These are phyloP conservation scores for Suhomyces chickasaworum DNA, from an alignment of 1,139 yeast species.

Conservation along the genomic window DNA sequence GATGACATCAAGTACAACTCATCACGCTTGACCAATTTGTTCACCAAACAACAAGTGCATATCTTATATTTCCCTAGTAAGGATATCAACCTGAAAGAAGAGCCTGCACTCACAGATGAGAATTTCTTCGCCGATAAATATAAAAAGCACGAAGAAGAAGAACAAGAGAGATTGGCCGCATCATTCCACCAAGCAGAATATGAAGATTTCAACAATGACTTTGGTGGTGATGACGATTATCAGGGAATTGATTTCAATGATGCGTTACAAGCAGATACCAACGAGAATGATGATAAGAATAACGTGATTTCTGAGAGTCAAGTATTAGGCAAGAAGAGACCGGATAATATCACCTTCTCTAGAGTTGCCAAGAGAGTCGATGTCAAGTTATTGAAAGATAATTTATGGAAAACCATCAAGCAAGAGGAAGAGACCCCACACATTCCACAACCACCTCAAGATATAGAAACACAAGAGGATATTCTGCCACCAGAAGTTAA, in stretches of 20 bases:
- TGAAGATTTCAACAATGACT: conserved; percentile 45
- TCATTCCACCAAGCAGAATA: conserved; percentile 50
- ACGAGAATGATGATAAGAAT: conserved; percentile 18
- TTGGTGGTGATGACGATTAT: conserved; percentile 40
- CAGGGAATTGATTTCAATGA: conserved; percentile 51
- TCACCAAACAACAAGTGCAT: conserved; percentile 62
- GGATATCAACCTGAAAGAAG: conserved; percentile 20
- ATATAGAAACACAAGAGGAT: conserved; percentile 1
- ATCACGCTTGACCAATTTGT: conserved; percentile 63
- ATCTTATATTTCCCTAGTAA: conserved; percentile 36
- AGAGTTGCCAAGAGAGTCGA: conserved; percentile 85
- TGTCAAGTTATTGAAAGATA: conserved; percentile 75
- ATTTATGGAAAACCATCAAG: conserved; percentile 70
- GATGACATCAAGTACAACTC: conserved; percentile 76
- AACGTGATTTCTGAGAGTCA: conserved; percentile 10
- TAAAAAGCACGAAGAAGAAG: conserved; percentile 42
- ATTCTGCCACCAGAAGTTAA: conserved; percentile 21
- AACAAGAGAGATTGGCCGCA: conserved; percentile 40
- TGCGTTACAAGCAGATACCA: conserved; percentile 36
- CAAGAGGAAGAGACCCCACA: conserved; percentile 15
- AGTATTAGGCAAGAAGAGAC: conserved; percentile 33
- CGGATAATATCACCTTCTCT: conserved; percentile 73
- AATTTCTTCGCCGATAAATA: conserved; percentile 75
- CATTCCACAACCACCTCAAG: neutral
- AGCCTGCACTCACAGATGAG: conserved; percentile 54